Evolutionary conservation across 257 asterid species (phyloP).

Genomic region (Plectranthus barbatus): DNA sequence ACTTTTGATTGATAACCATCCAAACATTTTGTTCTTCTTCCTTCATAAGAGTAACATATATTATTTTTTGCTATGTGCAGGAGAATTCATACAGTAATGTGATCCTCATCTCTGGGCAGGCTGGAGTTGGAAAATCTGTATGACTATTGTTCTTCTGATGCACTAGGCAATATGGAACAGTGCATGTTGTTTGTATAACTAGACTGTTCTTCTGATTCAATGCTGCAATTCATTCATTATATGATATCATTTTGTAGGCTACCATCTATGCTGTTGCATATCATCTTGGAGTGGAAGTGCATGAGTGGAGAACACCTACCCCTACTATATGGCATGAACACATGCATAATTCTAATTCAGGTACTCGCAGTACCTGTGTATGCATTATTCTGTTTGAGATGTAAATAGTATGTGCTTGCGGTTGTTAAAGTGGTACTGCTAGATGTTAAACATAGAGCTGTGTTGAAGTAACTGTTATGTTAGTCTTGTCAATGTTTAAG

Average conservation of each 20-base stretch:
- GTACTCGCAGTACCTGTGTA: slow-evolving; percentile 23
- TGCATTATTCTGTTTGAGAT: neutral
- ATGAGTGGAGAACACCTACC: slow-evolving; percentile 88
- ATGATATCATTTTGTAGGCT: slow-evolving; percentile 45
- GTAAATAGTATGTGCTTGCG: neutral
- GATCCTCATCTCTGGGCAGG: slow-evolving; percentile 77
- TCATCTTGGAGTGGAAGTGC: slow-evolving; percentile 64
- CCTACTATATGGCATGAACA: slow-evolving; percentile 94
- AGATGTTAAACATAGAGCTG: neutral
- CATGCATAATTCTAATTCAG: slow-evolving; percentile 72
- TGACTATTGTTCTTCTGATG: slow-evolving; percentile 25
- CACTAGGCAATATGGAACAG: slow-evolving; percentile 8
- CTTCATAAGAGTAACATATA: neutral
- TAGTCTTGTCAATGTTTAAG: neutral
- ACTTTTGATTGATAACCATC: neutral
- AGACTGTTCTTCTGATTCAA: neutral
- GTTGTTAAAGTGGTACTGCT: slow-evolving; percentile 1
- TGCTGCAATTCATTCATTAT: slow-evolving; percentile 11
- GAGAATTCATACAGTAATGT: slow-evolving; percentile 35
- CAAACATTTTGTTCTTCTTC: neutral
- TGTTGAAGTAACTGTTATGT: neutral
- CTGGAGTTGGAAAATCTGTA: slow-evolving; percentile 99
- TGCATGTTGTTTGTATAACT: neutral
- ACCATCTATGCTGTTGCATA: slow-evolving; percentile 65
- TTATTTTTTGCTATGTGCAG: slow-evolving; percentile 33